Conservation (phyloP, 2,329 filamentous ascomycete genomes). For the Neofusicoccum cordaticola region DNA sequence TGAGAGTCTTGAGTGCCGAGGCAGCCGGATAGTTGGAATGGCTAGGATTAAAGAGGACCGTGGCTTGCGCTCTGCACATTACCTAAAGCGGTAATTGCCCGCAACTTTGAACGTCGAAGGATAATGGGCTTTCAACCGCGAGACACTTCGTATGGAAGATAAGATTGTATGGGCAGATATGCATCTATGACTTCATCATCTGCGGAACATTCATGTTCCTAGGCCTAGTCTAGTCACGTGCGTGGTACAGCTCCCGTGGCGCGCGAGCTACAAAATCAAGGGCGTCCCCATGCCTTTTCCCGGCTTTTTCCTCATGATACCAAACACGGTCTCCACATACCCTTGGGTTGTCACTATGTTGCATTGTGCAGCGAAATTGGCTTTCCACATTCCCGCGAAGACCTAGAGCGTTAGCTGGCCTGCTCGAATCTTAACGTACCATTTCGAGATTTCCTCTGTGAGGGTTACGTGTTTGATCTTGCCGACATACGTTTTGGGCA, state of each 20-base stretch:
- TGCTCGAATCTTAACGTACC: background rate
- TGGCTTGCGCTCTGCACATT: background rate
- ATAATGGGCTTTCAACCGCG: background rate
- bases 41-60: too few relatives aligned
- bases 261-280: background rate
- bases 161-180: background rate
- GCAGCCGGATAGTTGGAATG: too few relatives aligned
- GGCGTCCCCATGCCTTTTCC: background rate
- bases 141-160: background rate
- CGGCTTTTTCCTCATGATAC: background rate
- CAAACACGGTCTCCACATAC: constrained; percentile 11
- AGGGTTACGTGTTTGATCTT: background rate
- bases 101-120: background rate
- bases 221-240: background rate
- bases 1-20: too few relatives aligned
- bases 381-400: constrained; percentile 18
- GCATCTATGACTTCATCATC: constrained; percentile 8
- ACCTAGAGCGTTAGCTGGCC: constrained; percentile 5
- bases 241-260: background rate
- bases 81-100: background rate
- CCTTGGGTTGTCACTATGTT: constrained; percentile 16
- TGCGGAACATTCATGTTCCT: background rate
- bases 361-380: constrained; percentile 3
- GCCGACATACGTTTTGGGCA: background rate
- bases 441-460: background rate